phyloP scores from a whole-genome alignment of 2,329 filamentous ascomycete genomes.

The Talaromyces sp. region DNA sequence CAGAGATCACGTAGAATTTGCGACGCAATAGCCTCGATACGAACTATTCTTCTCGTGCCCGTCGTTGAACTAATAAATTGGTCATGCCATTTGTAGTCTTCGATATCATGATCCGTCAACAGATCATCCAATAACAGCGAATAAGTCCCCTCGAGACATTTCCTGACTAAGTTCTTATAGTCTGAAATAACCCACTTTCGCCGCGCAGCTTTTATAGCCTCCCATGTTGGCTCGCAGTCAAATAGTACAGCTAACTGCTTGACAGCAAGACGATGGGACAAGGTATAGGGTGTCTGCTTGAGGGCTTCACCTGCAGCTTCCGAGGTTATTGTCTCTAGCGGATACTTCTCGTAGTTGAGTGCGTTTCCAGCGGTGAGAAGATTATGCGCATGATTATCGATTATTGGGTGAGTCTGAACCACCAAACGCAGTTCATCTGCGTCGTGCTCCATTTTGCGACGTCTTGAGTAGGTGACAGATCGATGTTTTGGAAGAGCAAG shows the following conservation, averaged over 20 bases:
- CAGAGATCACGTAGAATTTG: constrained; percentile 54
- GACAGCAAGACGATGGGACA: constrained; percentile 67
- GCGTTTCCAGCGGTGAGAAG: constrained; percentile 35
- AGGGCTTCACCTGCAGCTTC: constrained; percentile 70
- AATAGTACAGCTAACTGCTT: constrained; percentile 65
- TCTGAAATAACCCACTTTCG: constrained; percentile 46
- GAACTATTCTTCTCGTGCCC: constrained; percentile 67
- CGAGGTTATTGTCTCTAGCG: constrained; percentile 62
- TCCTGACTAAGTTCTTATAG: constrained; percentile 56
- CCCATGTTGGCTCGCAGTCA: constrained; percentile 61
- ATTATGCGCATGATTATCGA: constrained; percentile 50
- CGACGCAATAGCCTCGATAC: constrained; percentile 70
- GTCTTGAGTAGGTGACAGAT: not conserved
- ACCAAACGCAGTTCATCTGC: constrained; percentile 33
- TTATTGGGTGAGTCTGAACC: constrained; percentile 41
- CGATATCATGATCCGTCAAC: constrained; percentile 54
- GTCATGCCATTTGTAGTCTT: constrained; percentile 63
- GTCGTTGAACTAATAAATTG: constrained; percentile 54
- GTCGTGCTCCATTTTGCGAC: constrained; percentile 6
- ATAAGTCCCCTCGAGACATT: constrained; percentile 69
- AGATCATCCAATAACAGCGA: constrained; percentile 76
- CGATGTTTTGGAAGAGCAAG: not conserved
- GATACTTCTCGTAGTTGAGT: constrained; percentile 35
- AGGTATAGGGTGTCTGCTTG: constrained; percentile 56
- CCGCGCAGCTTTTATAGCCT: constrained; percentile 51